Base-by-base conservation (phyloP, 2,329 filamentous ascomycete genomes). In the Botryotinia narcissicola region DNA sequence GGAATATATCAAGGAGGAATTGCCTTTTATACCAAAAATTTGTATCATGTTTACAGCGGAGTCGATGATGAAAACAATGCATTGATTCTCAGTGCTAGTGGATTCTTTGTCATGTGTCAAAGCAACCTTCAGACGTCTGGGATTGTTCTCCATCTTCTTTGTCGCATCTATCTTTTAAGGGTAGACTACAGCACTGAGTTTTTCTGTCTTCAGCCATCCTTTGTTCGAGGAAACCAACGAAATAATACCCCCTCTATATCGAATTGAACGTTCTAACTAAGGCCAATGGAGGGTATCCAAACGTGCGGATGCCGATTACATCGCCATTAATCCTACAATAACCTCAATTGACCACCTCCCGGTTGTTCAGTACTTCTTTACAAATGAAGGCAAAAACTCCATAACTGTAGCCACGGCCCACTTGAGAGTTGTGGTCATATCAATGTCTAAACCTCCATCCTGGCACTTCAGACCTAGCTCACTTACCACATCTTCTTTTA, bases 351-450 rank as follows among this genome's bases (percentile, higher is more conserved):
- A 8, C n/a, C 1, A 29, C 29, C 16, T 37, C n/a, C 37, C n/a
- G 3, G 40, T 20, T 32, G 2, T 12, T 72, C 3, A 67, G n/a
- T 25, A 2, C 16, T 14, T 22, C 3, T n/a, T 51, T 40, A 37
- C 37, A 35, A 72, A 5, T 20, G 46, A 67, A 44, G 81, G 80
- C 51, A 83, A 72, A 44, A 76, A 78, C 29, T 80, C 80, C 79
- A 93, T 85, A 29, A 94, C 81, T 67, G 84, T 83, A 70, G 89
- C 86, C 2, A 93, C 91, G 1, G 90, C 89, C 93, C 93, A 95
- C 70, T 85, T 84, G 76, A 95, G 82, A 44, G 89, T 86, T 72
- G 86, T 84, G 75, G 84, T 85, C 87, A 94, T 90, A 73, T 89
- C 86, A 14, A 85, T 83, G 78, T 90, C 86, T 32, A 86, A 74